phyloP scores from a whole-genome alignment of 140 eudicot species.

The Bidens hawaiensis region DNA sequence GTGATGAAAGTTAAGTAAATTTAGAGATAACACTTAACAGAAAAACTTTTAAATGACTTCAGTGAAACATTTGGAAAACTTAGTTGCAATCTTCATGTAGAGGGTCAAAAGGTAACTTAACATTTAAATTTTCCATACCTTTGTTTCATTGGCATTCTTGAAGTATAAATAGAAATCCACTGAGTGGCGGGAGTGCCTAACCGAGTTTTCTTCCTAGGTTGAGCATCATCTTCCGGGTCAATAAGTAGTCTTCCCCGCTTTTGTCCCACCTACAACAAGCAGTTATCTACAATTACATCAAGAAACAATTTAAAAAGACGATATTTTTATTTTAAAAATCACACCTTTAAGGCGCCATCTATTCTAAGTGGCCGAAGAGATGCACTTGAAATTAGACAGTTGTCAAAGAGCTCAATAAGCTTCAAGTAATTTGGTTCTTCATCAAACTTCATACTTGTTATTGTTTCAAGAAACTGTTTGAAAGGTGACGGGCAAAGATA shows the following conservation, averaged over 20 bases:
- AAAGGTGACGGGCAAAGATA: slow-evolving; percentile 71
- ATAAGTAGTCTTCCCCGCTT: slow-evolving; percentile 56
- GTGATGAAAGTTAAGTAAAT: too few relatives aligned
- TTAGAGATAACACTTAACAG: too few relatives aligned
- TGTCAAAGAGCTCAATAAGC: slow-evolving; percentile 52
- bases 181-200: slow-evolving; percentile 58
- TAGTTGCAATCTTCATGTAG: neutral
- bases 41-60: too few relatives aligned
- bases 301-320: neutral
- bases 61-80: too few relatives aligned
- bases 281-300: slow-evolving; percentile 1
- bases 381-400: slow-evolving; percentile 52
- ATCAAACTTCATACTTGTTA: slow-evolving; percentile 65
- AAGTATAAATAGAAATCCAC: slow-evolving; percentile 53
- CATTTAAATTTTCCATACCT: slow-evolving; percentile 25
- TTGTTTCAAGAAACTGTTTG: slow-evolving; percentile 60
- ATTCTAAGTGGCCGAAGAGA: slow-evolving; percentile 55
- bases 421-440: slow-evolving; percentile 70
- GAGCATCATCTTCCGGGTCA: slow-evolving; percentile 52
- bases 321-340: neutral
- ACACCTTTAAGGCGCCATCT: slow-evolving; percentile 72
- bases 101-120: neutral
- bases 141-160: slow-evolving; percentile 59
- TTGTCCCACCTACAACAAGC: slow-evolving; percentile 54
- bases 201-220: slow-evolving; percentile 58